phyloP scores from a whole-genome alignment of 371 early-diverging fungal genomes.

The Apophysomyces trapeziformis region DNA sequence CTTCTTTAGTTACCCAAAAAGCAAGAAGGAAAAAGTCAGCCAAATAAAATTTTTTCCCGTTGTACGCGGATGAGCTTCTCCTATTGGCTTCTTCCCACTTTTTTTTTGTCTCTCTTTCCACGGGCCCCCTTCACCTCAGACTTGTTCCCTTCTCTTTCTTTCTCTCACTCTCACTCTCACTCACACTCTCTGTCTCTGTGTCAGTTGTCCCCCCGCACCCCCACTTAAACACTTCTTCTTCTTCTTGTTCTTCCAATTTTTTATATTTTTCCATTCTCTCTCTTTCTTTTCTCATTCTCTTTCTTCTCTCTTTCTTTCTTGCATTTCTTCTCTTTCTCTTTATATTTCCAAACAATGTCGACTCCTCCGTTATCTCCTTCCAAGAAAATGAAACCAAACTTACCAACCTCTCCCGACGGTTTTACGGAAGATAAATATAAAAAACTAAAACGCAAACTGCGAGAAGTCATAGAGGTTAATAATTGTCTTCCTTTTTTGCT shows the following conservation, averaged over 20 bases:
- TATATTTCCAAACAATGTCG: constrained; percentile 4
- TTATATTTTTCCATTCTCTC: constrained; percentile 10
- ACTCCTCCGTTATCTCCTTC: neutral
- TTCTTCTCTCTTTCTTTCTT: constrained; percentile 1
- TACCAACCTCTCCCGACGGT: constrained; percentile 10
- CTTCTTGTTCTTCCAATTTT: constrained; percentile 1
- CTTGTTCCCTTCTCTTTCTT: too few relatives aligned
- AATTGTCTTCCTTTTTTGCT: neutral
- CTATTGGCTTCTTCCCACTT: constrained; percentile 4
- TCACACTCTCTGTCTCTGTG: neutral
- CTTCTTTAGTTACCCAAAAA: neutral
- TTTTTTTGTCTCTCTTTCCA: too few relatives aligned
- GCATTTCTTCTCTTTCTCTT: constrained; percentile 3
- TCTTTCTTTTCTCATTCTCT: neutral
- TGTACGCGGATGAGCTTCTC: neutral
- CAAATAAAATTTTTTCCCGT: neutral
- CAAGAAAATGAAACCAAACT: neutral
- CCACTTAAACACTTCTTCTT: constrained; percentile 4
- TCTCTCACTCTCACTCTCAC: neutral
- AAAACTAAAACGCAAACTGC: constrained; percentile 56
- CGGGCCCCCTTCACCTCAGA: too few relatives aligned
- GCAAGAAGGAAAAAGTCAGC: neutral
- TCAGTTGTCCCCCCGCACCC: too few relatives aligned
- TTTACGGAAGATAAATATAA: constrained; percentile 56
- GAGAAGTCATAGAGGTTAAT: constrained; percentile 57